A percentile compares a stretch with the other conserved stretches of the same genome.
Conservation (phyloP, 768 basidiomycete genomes). For the Leccinum subgranulosum region DNA sequence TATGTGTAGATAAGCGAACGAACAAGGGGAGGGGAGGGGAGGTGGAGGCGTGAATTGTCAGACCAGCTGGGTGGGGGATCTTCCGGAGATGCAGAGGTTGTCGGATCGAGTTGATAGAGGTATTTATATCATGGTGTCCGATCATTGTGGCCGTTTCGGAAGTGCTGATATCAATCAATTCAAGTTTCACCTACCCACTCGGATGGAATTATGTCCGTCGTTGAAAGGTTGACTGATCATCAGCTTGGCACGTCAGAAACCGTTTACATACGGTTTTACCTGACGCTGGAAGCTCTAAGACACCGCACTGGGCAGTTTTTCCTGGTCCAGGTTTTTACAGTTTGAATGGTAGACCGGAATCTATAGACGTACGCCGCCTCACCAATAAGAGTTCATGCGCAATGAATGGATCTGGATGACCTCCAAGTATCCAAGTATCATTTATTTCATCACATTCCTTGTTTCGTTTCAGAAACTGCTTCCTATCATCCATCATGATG, state of each 20-base stretch:
- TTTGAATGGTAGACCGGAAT: no score
- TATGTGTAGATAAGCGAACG: neutral
- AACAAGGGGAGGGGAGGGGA: neutral
- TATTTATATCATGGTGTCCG: neutral
- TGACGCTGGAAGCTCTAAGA: neutral
- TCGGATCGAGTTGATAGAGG: neutral
- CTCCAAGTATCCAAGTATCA: no score
- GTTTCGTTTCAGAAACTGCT: neutral
- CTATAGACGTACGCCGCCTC: neutral
- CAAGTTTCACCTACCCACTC: neutral
- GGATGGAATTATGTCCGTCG: neutral
- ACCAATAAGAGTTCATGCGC: neutral
- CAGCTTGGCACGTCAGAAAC: neutral
- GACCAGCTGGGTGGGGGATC: neutral
- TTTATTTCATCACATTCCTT: neutral
- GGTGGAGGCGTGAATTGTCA: neutral
- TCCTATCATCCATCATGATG: no score
- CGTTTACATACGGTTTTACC: neutral
- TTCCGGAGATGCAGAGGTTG: neutral
- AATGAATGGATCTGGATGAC: no score
- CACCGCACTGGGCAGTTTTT: neutral
- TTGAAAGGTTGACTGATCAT: no score
- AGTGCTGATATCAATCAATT: neutral
- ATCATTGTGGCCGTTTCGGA: neutral
- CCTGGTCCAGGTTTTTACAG: neutral